Base-by-base conservation (phyloP, 1,284 basidiomycete genomes). In the Trichosporon sp. region DNA sequence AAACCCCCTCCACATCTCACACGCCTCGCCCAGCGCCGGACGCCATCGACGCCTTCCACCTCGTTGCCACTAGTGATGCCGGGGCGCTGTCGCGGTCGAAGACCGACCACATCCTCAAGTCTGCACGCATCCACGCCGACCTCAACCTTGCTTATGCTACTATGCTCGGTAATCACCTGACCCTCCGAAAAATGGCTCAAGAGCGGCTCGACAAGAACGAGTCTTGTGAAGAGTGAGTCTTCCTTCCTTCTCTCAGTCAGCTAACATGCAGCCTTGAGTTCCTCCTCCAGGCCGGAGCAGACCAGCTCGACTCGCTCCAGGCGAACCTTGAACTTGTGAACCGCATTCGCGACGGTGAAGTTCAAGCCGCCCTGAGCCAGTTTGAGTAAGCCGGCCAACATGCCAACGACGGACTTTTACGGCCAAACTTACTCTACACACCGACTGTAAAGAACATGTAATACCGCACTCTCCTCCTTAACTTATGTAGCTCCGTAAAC, bases 91-190 rank as follows among this genome's bases (percentile, higher is more conserved):
- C 59, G 59, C 59, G 59, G 12, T 63, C 59, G 32, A 63, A 63
- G 59, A 63, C 59, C 59, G 59, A 63, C 59, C 59, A 63, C 59
- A 63, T 63, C 32, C 59, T 63, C 31, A 63, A 63, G 59, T 63
- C 59, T 37, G 59, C 59, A n/a, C 59, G 59, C 31, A 63, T 63
- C 32, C 59, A 63, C 32, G 59, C 59, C 31, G 59, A 63, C 59
- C 59, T 63, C 32, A 63, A 63, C 32, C 59, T 63, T 63, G 59
- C 59, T 63, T 63, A 63, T 37, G 59, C 59, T 8, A 63, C 59
- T 10, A 63, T 63, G 59, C 59, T 63, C 31, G 59, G 59, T 14
- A 63, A 63, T 32, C 59, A 63, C 59, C 59, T 63, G 8, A 63
- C 59, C 10, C 59, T 63, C 59, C 59, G 59, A 11, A 63, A 63